A percentile compares a stretch with the other conserved stretches of the same genome.
Evolutionary conservation across 129 eudicot genomes (phyloP).

Genomic region (Mikania micrantha): DNA sequence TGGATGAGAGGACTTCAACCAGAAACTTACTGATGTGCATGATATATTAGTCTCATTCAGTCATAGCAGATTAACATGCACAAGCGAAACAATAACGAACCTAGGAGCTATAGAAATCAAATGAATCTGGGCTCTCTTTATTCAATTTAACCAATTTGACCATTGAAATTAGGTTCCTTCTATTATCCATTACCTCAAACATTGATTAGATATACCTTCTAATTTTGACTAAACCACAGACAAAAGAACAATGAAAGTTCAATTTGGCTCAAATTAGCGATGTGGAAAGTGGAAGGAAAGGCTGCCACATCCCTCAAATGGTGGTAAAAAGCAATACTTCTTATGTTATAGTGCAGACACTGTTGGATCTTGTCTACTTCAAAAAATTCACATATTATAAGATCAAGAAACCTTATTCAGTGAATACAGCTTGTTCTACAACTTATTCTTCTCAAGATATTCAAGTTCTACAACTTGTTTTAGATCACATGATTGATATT

Average conservation of each 20-base stretch:
- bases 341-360: background rate
- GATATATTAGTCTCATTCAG: background rate
- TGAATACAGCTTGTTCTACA: no score
- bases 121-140: background rate
- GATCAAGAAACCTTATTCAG: background rate
- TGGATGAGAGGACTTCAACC: no score
- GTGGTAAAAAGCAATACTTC: background rate
- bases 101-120: background rate
- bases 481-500: background rate
- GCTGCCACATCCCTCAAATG: background rate
- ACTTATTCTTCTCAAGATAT: background rate
- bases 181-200: background rate
- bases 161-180: background rate
- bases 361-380: background rate
- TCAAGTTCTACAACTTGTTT: background rate
- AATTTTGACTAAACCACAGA: background rate
- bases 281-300: background rate
- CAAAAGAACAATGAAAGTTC: background rate
- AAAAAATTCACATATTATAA: background rate
- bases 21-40: no score
- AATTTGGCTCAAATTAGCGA: background rate
- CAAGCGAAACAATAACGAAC: no score
- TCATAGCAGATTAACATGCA: no score
- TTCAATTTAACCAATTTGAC: background rate
- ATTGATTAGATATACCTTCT: background rate